Percentiles rank a stretch among this genome's conserved stretches.
These are phyloP conservation scores for Paecilomyces niveus DNA, from an alignment of 2,329 filamentous ascomycete species.

Conservation along the genomic window DNA sequence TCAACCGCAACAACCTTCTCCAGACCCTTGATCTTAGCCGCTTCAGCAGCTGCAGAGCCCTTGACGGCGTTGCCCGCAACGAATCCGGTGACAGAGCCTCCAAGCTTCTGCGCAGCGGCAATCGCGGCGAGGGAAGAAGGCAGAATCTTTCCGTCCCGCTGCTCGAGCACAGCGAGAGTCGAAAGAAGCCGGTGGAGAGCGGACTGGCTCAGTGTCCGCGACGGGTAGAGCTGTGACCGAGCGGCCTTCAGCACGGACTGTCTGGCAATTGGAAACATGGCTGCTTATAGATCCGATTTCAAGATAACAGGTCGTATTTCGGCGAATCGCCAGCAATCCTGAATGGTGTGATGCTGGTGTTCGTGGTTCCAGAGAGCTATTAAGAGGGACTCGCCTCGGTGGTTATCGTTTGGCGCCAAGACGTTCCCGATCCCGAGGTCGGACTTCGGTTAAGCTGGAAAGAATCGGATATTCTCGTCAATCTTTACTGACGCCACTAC, in stretches of 20 bases:
- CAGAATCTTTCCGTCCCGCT: conserved; percentile 82
- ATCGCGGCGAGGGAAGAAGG: conserved; percentile 75
- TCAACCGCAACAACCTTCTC: conserved; percentile 89
- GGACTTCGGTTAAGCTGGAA: conserved; percentile 24
- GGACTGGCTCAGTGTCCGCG: conserved; percentile 39
- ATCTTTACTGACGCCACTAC: neutral
- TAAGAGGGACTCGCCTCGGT: conserved; percentile 7
- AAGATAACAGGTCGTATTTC: neutral
- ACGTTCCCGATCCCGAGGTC: conserved; percentile 19
- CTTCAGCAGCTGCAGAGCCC: conserved; percentile 65
- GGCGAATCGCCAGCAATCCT: conserved; percentile 5
- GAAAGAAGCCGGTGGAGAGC: conserved; percentile 66
- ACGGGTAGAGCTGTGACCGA: conserved; percentile 40
- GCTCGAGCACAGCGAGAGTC: conserved; percentile 85
- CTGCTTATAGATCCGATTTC: conserved; percentile 4
- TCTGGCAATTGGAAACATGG: conserved; percentile 30
- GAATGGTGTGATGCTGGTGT: conserved; percentile 10
- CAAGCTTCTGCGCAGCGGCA: conserved; percentile 77
- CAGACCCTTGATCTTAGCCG: conserved; percentile 79
- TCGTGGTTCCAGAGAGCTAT: conserved; percentile 3
- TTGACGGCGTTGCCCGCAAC: conserved; percentile 76
- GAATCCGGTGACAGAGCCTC: conserved; percentile 78
- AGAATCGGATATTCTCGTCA: neutral
- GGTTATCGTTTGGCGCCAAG: conserved; percentile 32
- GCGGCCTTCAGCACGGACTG: conserved; percentile 35